These are phyloP conservation scores for Cladophialophora exuberans DNA, from an alignment of 2,329 filamentous ascomycete genomes.

Conservation along the genomic window DNA sequence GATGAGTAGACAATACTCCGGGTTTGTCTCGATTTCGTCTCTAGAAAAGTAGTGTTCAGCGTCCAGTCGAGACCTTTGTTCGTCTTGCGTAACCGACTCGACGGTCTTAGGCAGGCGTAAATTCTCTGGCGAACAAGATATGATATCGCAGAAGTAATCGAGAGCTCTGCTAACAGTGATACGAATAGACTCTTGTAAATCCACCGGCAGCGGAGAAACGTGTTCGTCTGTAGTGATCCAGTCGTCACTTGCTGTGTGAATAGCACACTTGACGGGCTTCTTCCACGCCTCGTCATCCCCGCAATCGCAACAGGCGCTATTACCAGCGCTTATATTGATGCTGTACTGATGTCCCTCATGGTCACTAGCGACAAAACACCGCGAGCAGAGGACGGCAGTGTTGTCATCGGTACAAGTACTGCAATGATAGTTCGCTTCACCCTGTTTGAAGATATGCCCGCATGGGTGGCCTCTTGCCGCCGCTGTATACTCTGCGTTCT, in stretches of 20 bases:
- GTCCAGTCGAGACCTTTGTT: slow-evolving; percentile 74
- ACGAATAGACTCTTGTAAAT: slow-evolving; percentile 75
- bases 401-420: slow-evolving; percentile 93
- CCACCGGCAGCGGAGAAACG: slow-evolving; percentile 62
- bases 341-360: slow-evolving; percentile 91
- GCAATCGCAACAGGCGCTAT: slow-evolving; percentile 96
- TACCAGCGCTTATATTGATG: slow-evolving; percentile 83
- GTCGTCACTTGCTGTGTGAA: slow-evolving; percentile 75
- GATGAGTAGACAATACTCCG: slow-evolving; percentile 81
- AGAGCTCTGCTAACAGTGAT: slow-evolving; percentile 84
- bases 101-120: slow-evolving; percentile 82
- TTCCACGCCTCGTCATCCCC: slow-evolving; percentile 95
- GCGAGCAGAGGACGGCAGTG: slow-evolving; percentile 90
- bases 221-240: slow-evolving; percentile 58
- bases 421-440: slow-evolving; percentile 92
- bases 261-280: slow-evolving; percentile 84
- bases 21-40: slow-evolving; percentile 64
- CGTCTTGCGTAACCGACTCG: slow-evolving; percentile 79
- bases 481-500: slow-evolving; percentile 93
- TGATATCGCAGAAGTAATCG: slow-evolving; percentile 96
- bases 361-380: slow-evolving; percentile 93
- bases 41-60: slow-evolving; percentile 72
- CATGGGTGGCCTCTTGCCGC: slow-evolving; percentile 90
- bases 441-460: slow-evolving; percentile 94
- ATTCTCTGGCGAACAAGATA: slow-evolving; percentile 97